Conservation (phyloP, 2,329 filamentous ascomycete genomes). For the Magnaporthiopsis incrustans region DNA sequence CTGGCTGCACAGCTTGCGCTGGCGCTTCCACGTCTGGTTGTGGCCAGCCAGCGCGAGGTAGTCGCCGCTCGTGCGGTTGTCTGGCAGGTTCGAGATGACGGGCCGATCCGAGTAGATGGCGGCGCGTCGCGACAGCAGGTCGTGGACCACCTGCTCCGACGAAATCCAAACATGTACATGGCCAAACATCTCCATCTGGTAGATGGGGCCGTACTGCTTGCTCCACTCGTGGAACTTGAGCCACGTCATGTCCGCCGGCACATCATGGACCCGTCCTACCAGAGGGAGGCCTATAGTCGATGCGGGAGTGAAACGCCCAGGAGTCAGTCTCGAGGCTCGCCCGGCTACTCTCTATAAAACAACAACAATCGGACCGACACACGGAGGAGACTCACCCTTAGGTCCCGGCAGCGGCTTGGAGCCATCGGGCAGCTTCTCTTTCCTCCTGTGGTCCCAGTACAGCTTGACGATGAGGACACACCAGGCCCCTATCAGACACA, state of each 20-base stretch:
- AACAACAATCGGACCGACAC: not conserved
- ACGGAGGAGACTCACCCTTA: constrained; percentile 13
- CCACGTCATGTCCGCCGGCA: constrained; percentile 33
- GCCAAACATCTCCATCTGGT: constrained; percentile 37
- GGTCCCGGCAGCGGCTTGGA: constrained; percentile 22
- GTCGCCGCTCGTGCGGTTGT: constrained; percentile 38
- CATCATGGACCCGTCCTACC: constrained; percentile 36
- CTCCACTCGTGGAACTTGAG: constrained; percentile 41
- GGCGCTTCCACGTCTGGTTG: constrained; percentile 40
- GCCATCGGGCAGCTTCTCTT: constrained; percentile 19
- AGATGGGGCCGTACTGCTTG: constrained; percentile 37
- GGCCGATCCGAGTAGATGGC: constrained; percentile 40
- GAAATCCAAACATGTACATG: constrained; percentile 40
- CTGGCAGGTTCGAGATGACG: constrained; percentile 36
- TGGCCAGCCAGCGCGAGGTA: constrained; percentile 36
- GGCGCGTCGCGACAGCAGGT: constrained; percentile 33
- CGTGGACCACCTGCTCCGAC: constrained; percentile 34
- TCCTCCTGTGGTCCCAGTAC: constrained; percentile 10
- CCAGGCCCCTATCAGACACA: constrained; percentile 4
- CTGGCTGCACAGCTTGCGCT: constrained; percentile 35
- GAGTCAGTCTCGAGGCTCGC: not conserved
- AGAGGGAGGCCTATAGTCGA: constrained; percentile 28
- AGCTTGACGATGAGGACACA: constrained; percentile 11
- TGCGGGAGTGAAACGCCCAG: not conserved
- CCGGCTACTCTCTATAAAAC: not conserved